phyloP scores from a whole-genome alignment of 805 yeast species.

The Monosporozyma yasuniensis region DNA sequence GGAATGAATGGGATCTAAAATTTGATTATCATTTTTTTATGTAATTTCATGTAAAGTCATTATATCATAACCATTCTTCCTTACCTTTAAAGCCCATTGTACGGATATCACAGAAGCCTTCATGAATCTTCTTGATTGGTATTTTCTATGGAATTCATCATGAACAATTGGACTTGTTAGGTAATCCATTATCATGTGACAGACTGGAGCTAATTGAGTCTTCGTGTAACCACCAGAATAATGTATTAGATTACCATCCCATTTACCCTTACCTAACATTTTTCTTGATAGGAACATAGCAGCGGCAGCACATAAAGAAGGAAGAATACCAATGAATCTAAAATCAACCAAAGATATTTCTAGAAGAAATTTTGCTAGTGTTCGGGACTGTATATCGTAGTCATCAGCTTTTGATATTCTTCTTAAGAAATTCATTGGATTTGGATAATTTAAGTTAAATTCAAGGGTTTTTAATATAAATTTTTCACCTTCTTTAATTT shows the following conservation, averaged over 20 bases:
- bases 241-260: conserved; percentile 83
- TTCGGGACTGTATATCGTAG: conserved; percentile 82
- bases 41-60: conserved; percentile 31
- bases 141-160: conserved; percentile 88
- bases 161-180: conserved; percentile 73
- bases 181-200: conserved; percentile 68
- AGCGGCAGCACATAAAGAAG: conserved; percentile 80
- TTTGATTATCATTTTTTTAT: not conserved
- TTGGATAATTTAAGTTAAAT: conserved; percentile 77
- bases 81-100: conserved; percentile 66
- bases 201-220: conserved; percentile 60
- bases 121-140: conserved; percentile 81
- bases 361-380: conserved; percentile 77
- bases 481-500: conserved; percentile 78
- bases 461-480: conserved; percentile 63
- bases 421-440: conserved; percentile 87
- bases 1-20: not conserved
- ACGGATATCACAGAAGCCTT: conserved; percentile 74
- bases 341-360: conserved; percentile 77
- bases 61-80: conserved; percentile 31
- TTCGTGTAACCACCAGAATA: conserved; percentile 86
- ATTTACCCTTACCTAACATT: conserved; percentile 60
- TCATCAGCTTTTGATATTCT: conserved; percentile 91
- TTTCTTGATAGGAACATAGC: conserved; percentile 80
- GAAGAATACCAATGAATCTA: conserved; percentile 65